Evolutionary conservation across 257 asterid genomes (phyloP).

Genomic region (Ballota nigra): DNA sequence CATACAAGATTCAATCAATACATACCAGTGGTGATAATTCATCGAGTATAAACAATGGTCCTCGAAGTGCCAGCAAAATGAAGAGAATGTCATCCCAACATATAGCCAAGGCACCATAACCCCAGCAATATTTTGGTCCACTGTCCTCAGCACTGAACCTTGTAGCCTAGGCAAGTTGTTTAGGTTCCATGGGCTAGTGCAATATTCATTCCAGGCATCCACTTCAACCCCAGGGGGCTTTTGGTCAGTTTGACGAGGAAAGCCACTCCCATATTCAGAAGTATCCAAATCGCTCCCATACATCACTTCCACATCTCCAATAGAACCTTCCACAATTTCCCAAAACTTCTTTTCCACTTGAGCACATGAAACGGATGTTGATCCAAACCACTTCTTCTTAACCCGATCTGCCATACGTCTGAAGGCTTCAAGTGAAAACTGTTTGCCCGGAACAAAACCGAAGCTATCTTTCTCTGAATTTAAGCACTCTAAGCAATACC

Average conservation of each 20-base stretch:
- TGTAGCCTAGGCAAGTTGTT: conserved; percentile 89
- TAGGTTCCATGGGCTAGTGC: conserved; percentile 87
- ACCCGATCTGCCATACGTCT: conserved; percentile 85
- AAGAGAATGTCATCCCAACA: conserved; percentile 89
- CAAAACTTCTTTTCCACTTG: conserved; percentile 89
- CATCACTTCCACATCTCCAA: conserved; percentile 87
- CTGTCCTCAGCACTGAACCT: conserved; percentile 88
- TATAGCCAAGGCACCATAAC: conserved; percentile 99
- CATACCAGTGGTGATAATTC: conserved; percentile 97
- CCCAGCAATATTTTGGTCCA: conserved; percentile 89
- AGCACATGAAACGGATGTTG: conserved; percentile 56
- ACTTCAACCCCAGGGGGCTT: conserved; percentile 52
- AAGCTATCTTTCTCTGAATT: conserved; percentile 88
- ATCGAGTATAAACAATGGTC: conserved; percentile 97
- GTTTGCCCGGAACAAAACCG: conserved; percentile 89
- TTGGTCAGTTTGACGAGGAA: conserved; percentile 62
- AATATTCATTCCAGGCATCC: conserved; percentile 76
- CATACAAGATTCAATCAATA: conserved; percentile 7
- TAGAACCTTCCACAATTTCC: conserved; percentile 95
- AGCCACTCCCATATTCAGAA: conserved; percentile 87
- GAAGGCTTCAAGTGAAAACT: conserved; percentile 71
- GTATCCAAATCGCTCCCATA: conserved; percentile 97
- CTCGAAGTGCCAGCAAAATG: conserved; percentile 99
- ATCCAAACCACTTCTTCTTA: conserved; percentile 90
- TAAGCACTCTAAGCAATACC: conserved; percentile 94